A percentile compares a stretch with the other conserved stretches of the same genome.
Conservation (phyloP, 805 yeast species). For the Hanseniaspora vineae region DNA sequence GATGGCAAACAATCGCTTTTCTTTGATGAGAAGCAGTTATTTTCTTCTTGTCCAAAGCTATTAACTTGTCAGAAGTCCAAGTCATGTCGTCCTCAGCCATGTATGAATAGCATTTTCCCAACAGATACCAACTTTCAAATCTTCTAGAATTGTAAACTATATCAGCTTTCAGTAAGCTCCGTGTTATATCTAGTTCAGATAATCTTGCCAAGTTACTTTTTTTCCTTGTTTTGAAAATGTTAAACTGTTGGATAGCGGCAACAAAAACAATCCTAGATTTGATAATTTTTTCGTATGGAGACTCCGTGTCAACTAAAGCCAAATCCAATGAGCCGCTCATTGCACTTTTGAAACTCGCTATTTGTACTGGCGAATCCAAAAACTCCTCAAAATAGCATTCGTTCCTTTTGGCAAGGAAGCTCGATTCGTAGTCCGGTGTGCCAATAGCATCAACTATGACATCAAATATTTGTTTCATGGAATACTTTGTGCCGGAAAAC, state of each 20-base stretch:
- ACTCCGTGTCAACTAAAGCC: slow-evolving; percentile 19
- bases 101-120: slow-evolving; percentile 69
- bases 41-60: slow-evolving; percentile 44
- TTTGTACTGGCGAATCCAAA: slow-evolving; percentile 33
- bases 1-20: slow-evolving; percentile 56
- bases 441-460: slow-evolving; percentile 59
- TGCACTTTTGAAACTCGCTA: slow-evolving; percentile 33
- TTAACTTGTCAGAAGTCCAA: slow-evolving; percentile 83
- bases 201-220: slow-evolving; percentile 69
- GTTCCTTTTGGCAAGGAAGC: slow-evolving; percentile 34
- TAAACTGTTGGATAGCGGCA: slow-evolving; percentile 20
- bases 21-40: slow-evolving; percentile 54
- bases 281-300: slow-evolving; percentile 38
- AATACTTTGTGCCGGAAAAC: slow-evolving; percentile 45
- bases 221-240: slow-evolving; percentile 41
- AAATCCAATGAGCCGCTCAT: slow-evolving; percentile 36
- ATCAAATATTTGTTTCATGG: slow-evolving; percentile 62
- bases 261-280: slow-evolving; percentile 47
- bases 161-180: slow-evolving; percentile 53
- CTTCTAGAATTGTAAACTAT: slow-evolving; percentile 52
- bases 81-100: slow-evolving; percentile 79
- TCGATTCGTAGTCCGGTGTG: slow-evolving; percentile 36
- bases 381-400: slow-evolving; percentile 31
- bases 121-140: slow-evolving; percentile 73
- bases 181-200: slow-evolving; percentile 67